Conservation (phyloP, 164 flowering plant species). For the Warburgia ugandensis region DNA sequence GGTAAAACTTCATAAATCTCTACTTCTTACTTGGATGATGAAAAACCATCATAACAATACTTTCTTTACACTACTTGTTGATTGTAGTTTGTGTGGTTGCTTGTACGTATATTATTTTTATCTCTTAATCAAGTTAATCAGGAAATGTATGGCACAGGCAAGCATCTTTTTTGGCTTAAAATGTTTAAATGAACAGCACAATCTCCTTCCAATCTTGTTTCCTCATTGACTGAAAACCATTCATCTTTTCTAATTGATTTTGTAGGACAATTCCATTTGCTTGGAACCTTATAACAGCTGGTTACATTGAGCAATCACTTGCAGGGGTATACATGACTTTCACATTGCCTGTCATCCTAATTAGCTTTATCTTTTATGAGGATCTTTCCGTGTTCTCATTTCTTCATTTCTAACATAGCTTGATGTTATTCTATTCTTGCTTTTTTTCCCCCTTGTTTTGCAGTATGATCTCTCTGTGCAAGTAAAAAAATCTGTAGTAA, state of each 20-base stretch:
- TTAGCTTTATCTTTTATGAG: too few relatives aligned
- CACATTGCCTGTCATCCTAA: too few relatives aligned
- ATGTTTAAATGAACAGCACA: background rate
- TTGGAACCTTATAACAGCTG: constrained; percentile 95
- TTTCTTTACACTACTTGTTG: too few relatives aligned
- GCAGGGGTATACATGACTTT: constrained; percentile 51
- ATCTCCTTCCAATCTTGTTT: background rate
- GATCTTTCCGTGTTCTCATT: too few relatives aligned
- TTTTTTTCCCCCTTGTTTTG: too few relatives aligned
- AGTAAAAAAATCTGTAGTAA: too few relatives aligned
- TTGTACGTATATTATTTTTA: background rate
- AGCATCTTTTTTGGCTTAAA: background rate
- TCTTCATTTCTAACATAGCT: too few relatives aligned
- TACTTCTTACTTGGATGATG: too few relatives aligned
- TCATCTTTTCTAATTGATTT: constrained; percentile 11
- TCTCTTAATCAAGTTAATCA: background rate
- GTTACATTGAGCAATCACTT: constrained; percentile 74
- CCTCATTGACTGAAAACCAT: background rate
- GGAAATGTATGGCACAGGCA: background rate
- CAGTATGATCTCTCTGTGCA: too few relatives aligned
- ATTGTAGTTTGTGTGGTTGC: background rate
- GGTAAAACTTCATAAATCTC: too few relatives aligned
- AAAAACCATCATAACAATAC: too few relatives aligned
- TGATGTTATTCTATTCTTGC: too few relatives aligned
- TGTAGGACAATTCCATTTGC: constrained; percentile 94